Evolutionary conservation across 441 rosid genomes (phyloP).

Genomic region (Croton laevigatus): DNA sequence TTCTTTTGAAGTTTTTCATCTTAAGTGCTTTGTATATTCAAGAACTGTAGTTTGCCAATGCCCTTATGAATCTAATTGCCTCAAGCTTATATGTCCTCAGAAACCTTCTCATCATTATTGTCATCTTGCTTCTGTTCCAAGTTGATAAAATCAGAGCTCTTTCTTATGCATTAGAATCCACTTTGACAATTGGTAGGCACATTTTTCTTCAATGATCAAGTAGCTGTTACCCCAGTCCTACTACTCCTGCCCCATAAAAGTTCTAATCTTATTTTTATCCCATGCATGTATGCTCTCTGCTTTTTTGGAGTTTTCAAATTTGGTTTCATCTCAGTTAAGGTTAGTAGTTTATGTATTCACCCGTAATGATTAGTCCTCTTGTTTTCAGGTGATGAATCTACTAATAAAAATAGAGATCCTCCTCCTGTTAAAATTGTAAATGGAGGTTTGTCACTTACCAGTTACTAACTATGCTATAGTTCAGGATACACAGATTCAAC

Average conservation of each 20-base stretch:
- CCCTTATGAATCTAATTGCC: not conserved
- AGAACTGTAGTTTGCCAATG: not conserved
- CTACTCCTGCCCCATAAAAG: not conserved
- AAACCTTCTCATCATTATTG: not conserved
- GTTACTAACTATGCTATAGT: conserved; percentile 24
- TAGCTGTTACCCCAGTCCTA: not conserved
- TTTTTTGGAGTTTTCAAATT: not conserved
- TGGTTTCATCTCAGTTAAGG: not conserved
- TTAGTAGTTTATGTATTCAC: not conserved
- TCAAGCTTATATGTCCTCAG: not conserved
- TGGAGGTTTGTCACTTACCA: conserved; percentile 64
- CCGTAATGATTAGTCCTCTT: conserved; percentile 18
- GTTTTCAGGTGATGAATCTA: conserved; percentile 47
- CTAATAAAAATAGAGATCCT: conserved; percentile 24
- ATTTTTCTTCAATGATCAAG: not conserved
- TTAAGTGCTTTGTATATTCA: not conserved
- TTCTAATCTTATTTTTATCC: not conserved
- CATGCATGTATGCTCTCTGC: not conserved
- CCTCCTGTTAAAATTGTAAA: conserved; percentile 63
- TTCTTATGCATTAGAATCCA: not conserved
- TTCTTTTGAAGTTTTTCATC: not conserved
- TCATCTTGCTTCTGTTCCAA: not conserved
- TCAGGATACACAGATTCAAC: conserved; percentile 4
- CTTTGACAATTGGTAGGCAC: not conserved
- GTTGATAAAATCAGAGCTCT: not conserved